Conservation (phyloP, 208 protist genomes). For the Acanthamoeba sp. region DNA sequence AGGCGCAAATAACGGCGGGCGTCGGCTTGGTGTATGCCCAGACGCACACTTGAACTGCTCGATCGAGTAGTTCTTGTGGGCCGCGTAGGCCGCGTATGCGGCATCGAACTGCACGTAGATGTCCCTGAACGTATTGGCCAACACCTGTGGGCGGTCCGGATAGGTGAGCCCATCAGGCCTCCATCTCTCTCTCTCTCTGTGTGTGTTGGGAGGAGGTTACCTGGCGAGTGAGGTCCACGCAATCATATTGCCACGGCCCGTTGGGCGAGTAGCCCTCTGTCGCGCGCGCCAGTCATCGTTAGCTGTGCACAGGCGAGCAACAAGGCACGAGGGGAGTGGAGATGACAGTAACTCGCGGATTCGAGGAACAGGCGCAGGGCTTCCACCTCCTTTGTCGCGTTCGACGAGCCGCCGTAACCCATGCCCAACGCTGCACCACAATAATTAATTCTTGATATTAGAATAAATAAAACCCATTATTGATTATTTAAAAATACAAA, state of each 20-base stretch:
- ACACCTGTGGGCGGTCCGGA: too few species aligned
- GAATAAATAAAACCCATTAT: too few species aligned
- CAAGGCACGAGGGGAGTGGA: too few species aligned
- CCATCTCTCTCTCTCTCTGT: too few species aligned
- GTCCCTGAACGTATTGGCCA: conserved; percentile 60
- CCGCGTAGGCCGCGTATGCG: neutral
- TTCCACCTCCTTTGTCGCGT: neutral
- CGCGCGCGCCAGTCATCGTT: neutral
- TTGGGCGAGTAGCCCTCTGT: neutral
- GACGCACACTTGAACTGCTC: conserved; percentile 44
- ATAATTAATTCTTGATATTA: too few species aligned
- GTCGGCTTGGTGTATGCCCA: neutral
- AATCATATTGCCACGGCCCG: conserved; percentile 81
- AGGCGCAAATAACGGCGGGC: too few species aligned
- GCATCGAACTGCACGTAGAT: neutral
- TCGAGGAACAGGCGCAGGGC: neutral
- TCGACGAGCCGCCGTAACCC: neutral
- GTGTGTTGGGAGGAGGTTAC: conserved; percentile 75
- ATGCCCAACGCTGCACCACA: too few species aligned
- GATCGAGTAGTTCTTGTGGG: conserved; percentile 73
- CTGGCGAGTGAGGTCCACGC: conserved; percentile 84
- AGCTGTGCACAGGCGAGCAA: neutral
- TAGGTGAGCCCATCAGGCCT: too few species aligned
- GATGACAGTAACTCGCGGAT: neutral
- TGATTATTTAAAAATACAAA: too few species aligned